A percentile compares a stretch with the other conserved stretches of the same genome.
Conservation (phyloP, 768 basidiomycete species). For the Leccinum pellstonianum region DNA sequence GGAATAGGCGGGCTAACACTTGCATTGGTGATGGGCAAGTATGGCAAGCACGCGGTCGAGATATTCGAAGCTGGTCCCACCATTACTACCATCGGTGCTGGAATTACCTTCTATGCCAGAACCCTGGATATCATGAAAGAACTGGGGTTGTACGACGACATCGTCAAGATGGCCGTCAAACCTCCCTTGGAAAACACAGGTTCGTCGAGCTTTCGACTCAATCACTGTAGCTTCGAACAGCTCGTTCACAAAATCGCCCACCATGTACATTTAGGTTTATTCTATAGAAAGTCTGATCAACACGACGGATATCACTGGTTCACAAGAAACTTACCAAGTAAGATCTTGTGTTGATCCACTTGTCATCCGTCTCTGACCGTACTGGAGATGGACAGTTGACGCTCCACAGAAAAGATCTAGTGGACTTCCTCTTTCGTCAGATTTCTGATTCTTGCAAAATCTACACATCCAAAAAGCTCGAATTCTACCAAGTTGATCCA, state of each 20-base stretch:
- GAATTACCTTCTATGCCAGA: not conserved
- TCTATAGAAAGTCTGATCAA: slow-evolving; percentile 36
- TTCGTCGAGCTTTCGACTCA: slow-evolving; percentile 2
- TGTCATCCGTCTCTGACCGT: not conserved
- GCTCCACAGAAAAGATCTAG: slow-evolving; percentile 40
- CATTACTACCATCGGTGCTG: not conserved
- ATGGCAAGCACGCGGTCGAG: not conserved
- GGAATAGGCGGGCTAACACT: not conserved
- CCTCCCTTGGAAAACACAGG: slow-evolving; percentile 21
- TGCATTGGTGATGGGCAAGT: not conserved
- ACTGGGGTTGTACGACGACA: slow-evolving; percentile 39
- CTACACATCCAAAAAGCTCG: slow-evolving; percentile 38
- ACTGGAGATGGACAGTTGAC: slow-evolving; percentile 27
- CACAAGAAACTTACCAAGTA: slow-evolving; percentile 27
- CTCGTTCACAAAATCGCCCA: not conserved
- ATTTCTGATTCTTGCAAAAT: slow-evolving; percentile 28
- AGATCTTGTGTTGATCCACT: not conserved
- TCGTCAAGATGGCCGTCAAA: slow-evolving; percentile 16
- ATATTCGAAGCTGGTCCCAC: not conserved
- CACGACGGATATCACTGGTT: slow-evolving; percentile 31
- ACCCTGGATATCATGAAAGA: not conserved
- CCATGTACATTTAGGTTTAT: slow-evolving; percentile 16
- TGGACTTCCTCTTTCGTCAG: slow-evolving; percentile 32
- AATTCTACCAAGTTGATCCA: slow-evolving; percentile 27
- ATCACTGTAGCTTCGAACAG: not conserved